Percentiles rank a stretch among this genome's conserved stretches.
phyloP scores from a whole-genome alignment of 2,329 filamentous ascomycete species.

The Aspergillaceae sp. region DNA sequence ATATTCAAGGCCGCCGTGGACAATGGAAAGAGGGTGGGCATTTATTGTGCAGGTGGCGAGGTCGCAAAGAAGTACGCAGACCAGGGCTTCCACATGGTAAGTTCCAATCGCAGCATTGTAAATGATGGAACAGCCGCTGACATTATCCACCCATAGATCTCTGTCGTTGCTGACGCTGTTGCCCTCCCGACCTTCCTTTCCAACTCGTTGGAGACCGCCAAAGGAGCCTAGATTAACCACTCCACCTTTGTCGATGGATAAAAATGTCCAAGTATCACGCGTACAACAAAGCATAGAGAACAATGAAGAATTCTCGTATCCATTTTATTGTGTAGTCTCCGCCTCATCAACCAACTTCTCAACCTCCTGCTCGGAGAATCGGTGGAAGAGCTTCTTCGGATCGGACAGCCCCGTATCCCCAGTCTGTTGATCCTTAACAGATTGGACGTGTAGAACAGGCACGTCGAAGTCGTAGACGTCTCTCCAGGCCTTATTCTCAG shows the following conservation, averaged over 20 bases:
- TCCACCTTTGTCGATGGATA: neutral
- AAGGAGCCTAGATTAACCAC: slow-evolving; percentile 14
- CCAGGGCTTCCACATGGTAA: slow-evolving; percentile 48
- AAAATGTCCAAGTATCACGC: neutral
- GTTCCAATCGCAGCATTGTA: slow-evolving; percentile 7
- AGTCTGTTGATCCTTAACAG: slow-evolving; percentile 34
- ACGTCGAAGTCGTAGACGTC: slow-evolving; percentile 56
- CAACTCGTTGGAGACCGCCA: slow-evolving; percentile 25
- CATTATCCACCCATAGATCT: slow-evolving; percentile 21
- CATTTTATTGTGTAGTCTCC: slow-evolving; percentile 14
- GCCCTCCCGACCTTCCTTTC: slow-evolving; percentile 37
- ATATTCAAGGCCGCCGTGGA: slow-evolving; percentile 45
- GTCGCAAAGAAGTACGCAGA: slow-evolving; percentile 45
- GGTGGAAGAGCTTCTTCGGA: slow-evolving; percentile 53
- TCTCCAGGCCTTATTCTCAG: slow-evolving; percentile 49
- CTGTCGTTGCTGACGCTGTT: slow-evolving; percentile 38
- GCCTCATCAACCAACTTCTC: slow-evolving; percentile 46
- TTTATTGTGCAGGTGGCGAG: slow-evolving; percentile 47
- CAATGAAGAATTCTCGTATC: too few relatives aligned
- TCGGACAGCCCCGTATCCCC: slow-evolving; percentile 49
- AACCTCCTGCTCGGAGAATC: slow-evolving; percentile 51
- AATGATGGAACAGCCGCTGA: neutral
- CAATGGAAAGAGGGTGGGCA: slow-evolving; percentile 47
- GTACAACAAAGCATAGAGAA: too few relatives aligned
- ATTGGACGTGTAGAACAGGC: slow-evolving; percentile 54